Conservation (phyloP, 2,329 filamentous ascomycete genomes). For the Parastagonospora avenae region DNA sequence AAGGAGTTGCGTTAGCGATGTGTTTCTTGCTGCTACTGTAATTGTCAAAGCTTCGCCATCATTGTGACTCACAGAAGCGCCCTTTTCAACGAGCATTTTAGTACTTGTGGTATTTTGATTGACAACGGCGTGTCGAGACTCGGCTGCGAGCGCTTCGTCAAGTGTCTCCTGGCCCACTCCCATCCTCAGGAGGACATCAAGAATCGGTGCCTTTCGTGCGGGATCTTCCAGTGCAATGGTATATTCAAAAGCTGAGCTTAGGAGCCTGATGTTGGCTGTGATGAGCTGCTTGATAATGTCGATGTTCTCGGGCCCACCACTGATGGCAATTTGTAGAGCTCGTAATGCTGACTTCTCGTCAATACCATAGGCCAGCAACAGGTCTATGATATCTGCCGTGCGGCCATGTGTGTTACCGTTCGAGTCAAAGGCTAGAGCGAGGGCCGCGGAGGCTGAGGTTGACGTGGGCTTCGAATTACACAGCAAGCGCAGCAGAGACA, state of each 20-base stretch:
- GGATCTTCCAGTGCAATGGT: constrained; percentile 26
- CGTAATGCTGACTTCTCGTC: constrained; percentile 29
- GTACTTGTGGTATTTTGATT: constrained; percentile 31
- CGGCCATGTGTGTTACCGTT: constrained; percentile 25
- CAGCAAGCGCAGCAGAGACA: constrained; percentile 31
- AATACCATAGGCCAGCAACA: constrained; percentile 29
- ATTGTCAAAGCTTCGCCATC: constrained; percentile 60
- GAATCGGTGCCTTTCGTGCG: constrained; percentile 31
- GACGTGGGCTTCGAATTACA: constrained; percentile 27
- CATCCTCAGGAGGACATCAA: constrained; percentile 30
- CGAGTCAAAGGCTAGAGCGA: constrained; percentile 36
- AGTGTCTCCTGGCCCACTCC: constrained; percentile 36
- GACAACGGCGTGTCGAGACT: constrained; percentile 25
- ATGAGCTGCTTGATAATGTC: constrained; percentile 40
- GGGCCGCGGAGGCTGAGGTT: constrained; percentile 26
- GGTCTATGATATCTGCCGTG: constrained; percentile 33
- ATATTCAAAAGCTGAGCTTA: constrained; percentile 34
- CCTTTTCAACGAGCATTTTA: constrained; percentile 35
- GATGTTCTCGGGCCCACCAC: constrained; percentile 36
- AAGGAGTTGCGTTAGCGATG: constrained; percentile 57
- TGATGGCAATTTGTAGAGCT: constrained; percentile 33
- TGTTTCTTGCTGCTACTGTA: constrained; percentile 59
- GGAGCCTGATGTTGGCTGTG: constrained; percentile 23
- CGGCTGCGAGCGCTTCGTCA: constrained; percentile 32
- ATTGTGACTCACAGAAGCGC: constrained; percentile 55